Conservation (phyloP, 345 rosid genomes). For the Boechera stricta region DNA sequence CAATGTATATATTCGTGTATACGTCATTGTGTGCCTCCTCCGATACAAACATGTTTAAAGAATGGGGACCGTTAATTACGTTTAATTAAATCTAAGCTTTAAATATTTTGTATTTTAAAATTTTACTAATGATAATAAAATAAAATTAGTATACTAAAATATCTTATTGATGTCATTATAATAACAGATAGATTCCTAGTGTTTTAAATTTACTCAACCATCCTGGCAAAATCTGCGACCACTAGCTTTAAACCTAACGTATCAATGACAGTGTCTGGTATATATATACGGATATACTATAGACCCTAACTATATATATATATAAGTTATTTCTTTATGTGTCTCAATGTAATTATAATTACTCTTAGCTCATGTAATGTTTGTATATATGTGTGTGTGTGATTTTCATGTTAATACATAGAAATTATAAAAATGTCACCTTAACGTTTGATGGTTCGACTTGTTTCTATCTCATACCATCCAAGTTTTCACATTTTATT, state of each 20-base stretch:
- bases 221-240: slow-evolving; percentile 40
- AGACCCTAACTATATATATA: background rate
- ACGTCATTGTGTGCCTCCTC: slow-evolving; percentile 33
- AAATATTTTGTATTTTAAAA: background rate
- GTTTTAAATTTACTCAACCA: slow-evolving; percentile 35
- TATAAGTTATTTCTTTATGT: background rate
- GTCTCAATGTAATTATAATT: background rate
- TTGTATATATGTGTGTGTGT: background rate
- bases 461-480: background rate
- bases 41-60: slow-evolving; percentile 38
- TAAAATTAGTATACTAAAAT: slow-evolving; percentile 6
- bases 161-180: slow-evolving; percentile 33
- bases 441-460: background rate
- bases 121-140: background rate
- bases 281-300: background rate
- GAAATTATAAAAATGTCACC: background rate
- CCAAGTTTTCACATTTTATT: slow-evolving; percentile 1
- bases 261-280: slow-evolving; percentile 30
- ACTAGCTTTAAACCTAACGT: slow-evolving; percentile 38
- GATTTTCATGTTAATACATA: no score
- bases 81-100: slow-evolving; percentile 25
- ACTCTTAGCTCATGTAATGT: background rate
- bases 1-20: background rate
- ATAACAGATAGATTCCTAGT: slow-evolving; percentile 42
- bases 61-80: slow-evolving; percentile 33